Base-by-base conservation (phyloP, 768 basidiomycete genomes). In the Xerocomellus chrysenteron region DNA sequence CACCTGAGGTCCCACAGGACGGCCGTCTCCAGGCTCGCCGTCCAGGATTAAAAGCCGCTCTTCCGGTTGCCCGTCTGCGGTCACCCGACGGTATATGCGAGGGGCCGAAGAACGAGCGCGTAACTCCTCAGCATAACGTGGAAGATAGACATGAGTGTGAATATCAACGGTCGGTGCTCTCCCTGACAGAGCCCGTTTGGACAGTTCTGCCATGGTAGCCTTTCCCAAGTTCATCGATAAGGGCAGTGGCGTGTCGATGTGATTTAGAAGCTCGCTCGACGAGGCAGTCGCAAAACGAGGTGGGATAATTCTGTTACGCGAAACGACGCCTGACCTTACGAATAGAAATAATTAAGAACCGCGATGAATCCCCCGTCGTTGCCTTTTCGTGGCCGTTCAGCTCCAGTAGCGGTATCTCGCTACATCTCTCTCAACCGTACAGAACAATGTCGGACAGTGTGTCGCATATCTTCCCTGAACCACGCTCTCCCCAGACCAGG, bases 121-220 rank as follows among this genome's bases (percentile, higher is more conserved):
- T 45, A 94, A 76, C 48, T 92, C 73, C 0, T 84, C 75, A 19
- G 85, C 82, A 70, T 94, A 94, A 35, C 88, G 80, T 2, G 91
- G 89, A 19, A 92, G 80, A 66, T 92, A 94, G 41, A 93, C 82
- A 60, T 94, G 92, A 5, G 90, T 90, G 76, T 94, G 92, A 33
- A 94, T 77, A 74, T 94, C 92, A 44, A 94, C 82, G 43, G 90
- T 73, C 2, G 84, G 75, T 32, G 63, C 61, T 40, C 60, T 68
- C 36, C 57, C 41, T 52, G 59, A 68, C 41, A 63, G 35, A 0
- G 52, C 51, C 21, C 52, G 60, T 41, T 46, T 70, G 50, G 62
- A 62, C 26, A 73, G 44, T 45, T 63, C 58, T 53, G 65, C 58
- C 71, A 63, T 66, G 47, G 70, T 14, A 35, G 51, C 61, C 17